A percentile compares a stretch with the other conserved stretches of the same genome.
phyloP scores from a whole-genome alignment of 257 asterid genomes.

The Scutellaria galericulata region DNA sequence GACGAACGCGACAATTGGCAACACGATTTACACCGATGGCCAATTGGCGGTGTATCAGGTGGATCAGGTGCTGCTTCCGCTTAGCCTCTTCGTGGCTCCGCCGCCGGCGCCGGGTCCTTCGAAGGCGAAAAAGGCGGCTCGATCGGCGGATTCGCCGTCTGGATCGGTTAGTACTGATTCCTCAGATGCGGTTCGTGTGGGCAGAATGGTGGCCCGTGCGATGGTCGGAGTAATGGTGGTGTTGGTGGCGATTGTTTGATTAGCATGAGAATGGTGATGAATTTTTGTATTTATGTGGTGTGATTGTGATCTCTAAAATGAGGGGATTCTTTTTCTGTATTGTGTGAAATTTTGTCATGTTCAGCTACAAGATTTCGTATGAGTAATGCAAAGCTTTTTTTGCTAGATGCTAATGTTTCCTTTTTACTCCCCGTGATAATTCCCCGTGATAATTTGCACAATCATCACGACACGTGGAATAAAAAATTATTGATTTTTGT shows the following conservation, averaged over 20 bases:
- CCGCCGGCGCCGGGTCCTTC: constrained; percentile 64
- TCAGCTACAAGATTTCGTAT: too few relatives aligned
- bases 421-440: too few relatives aligned
- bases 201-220: constrained; percentile 18
- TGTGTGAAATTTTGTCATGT: too few relatives aligned
- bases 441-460: too few relatives aligned
- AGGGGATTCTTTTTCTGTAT: constrained; percentile 26
- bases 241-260: constrained; percentile 33
- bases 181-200: constrained; percentile 39
- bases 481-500: too few relatives aligned
- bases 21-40: constrained; percentile 47
- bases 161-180: constrained; percentile 39
- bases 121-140: constrained; percentile 36
- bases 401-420: too few relatives aligned
- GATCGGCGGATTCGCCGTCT: constrained; percentile 1
- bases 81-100: constrained; percentile 47
- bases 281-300: neutral
- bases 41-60: constrained; percentile 64
- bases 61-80: constrained; percentile 62
- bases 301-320: neutral
- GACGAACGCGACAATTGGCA: constrained; percentile 51
- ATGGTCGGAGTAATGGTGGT: constrained; percentile 18
- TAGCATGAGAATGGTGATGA: neutral
- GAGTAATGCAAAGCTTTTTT: too few relatives aligned
- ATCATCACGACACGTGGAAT: too few relatives aligned